Evolutionary conservation across 495 filamentous ascomycete species (phyloP), one percentile per base, ranked within the genome.

Genomic region (Elaphomyces granulatus): DNA sequence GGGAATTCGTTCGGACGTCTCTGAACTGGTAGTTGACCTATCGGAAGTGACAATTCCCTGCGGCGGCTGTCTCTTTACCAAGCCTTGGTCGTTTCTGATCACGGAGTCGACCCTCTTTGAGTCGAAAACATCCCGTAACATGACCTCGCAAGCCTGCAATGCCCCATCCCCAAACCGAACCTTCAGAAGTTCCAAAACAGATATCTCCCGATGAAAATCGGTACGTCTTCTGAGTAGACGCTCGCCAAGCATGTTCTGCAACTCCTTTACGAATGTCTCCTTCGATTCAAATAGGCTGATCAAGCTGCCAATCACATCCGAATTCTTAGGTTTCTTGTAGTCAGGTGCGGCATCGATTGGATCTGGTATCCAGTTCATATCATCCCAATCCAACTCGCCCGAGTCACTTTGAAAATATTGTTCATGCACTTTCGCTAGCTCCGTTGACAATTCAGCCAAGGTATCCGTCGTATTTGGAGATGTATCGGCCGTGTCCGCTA

Each of bases 51-150:
- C 41, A 30, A 41, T 26, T 41, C 32, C 49, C 45, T 14, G 37
- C 6, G 21, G 31, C 40, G 4, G 32, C 33, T 14, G 45, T 44
- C 31, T 44, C 43, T 15, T 51, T 51, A 32, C 45, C 44, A 53
- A 52, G 34, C 47, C 59, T 61, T 63, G 53, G 20, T 70, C 69
- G 21, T 65, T 68, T 12, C 74, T 58, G 20, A 93, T 82, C 18
- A 66, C 55, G 18, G 59, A 50, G 50, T 93, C 77, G 35, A 90
- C 71, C 34, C 76, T 71, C 34, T 72, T 68, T 9, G 87, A 94
- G 50, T 94, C 87, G 35, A 78, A 70, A n/a, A 96, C 79, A 59
- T 99, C 90, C 34, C 78, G 80, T 19, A 96, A 71, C 90, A 99
- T 99, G 42, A 99, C 90, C 50, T 96, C 86, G 59, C 84, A 94